Evolutionary conservation across 768 basidiomycete species (phyloP), one percentile per base, ranked within the genome.

Genomic region (Termitomyces sp.): DNA sequence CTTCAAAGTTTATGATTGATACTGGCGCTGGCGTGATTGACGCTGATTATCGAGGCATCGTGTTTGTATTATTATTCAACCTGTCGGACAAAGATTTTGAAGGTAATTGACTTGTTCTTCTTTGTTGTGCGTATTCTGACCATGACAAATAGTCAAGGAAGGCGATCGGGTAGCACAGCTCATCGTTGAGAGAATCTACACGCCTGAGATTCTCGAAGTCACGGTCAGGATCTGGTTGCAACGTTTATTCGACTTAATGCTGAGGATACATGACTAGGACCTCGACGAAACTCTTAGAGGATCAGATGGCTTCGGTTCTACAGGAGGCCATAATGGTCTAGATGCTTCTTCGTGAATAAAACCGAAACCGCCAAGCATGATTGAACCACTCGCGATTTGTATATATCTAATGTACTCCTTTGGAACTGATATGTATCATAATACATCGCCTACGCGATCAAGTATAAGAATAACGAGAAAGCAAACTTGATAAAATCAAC

Each of bases 1-100:
- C 97, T 19, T 90, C 91, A 16, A 99, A 99, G 68, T 94, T 92
- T 70, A 94, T 93, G 85, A 98, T 98, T 57, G 91, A 95, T 67
- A 98, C 96, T 0, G 97, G 97, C 1, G 97, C 97, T 11, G 97
- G 96, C 21, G 97, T 99, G 7, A 83, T 99, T 50, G 97, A 99
- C 61, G 91, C 93, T 7, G 97, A 99, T 70, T 98, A 99, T 71
- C 81, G 97, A 52, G 97, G 97, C 21, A 76, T 85, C 12, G 83
- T 99, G 45, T 94, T 88, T 66, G 91, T 98, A 35, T 77, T 99
- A 28, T 78, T 99, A 43, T 98, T 93, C 82, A 98, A 99, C 68
- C 82, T 86, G 55, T 89, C 89, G 0, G 92, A 97, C 69, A 77
- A 83, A 57, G 93, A 98, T 64, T 99, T 98, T 67, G 75, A 88